Conservation (phyloP, 1,284 basidiomycete species). For the Polyporus tsugae region DNA sequence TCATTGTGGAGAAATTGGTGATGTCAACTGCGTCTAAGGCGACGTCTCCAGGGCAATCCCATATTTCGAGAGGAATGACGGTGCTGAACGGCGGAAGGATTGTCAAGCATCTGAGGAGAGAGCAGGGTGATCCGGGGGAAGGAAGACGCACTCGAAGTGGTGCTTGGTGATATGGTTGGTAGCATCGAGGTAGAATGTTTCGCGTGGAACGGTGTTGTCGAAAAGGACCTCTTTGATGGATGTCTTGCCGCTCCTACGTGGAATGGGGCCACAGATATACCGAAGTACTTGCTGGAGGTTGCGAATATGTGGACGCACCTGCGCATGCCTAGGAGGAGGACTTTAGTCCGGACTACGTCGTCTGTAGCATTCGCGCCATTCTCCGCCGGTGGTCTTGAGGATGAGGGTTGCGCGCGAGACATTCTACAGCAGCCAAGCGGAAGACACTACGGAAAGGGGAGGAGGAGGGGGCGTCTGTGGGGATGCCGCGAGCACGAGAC, state of each 20-base stretch:
- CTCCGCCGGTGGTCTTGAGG: background rate
- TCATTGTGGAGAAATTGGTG: conserved; percentile 79
- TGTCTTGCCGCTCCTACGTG: conserved; percentile 87
- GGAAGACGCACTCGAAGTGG: conserved; percentile 77
- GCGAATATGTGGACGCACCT: conserved; percentile 55
- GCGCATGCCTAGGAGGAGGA: conserved; percentile 82
- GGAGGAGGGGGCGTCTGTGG: background rate
- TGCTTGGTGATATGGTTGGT: conserved; percentile 83
- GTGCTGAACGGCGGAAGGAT: conserved; percentile 60
- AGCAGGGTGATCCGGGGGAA: background rate
- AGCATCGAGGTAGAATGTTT: conserved; percentile 92
- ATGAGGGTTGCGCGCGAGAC: conserved; percentile 13
- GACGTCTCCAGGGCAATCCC: conserved; percentile 92
- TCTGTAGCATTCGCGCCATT: conserved; percentile 10
- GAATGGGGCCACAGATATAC: background rate
- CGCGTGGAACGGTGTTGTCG: conserved; percentile 83
- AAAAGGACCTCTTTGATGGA: conserved; percentile 94
- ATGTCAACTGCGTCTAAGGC: conserved; percentile 82
- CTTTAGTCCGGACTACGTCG: conserved; percentile 61
- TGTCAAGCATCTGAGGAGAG: background rate
- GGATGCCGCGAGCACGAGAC: conserved; percentile 14
- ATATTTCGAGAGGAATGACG: conserved; percentile 92
- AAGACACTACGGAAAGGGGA: background rate
- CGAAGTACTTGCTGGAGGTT: background rate
- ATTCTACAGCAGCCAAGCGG: background rate